phyloP scores from a whole-genome alignment of 2,329 filamentous ascomycete genomes.

The Aspergillus viridinutans region DNA sequence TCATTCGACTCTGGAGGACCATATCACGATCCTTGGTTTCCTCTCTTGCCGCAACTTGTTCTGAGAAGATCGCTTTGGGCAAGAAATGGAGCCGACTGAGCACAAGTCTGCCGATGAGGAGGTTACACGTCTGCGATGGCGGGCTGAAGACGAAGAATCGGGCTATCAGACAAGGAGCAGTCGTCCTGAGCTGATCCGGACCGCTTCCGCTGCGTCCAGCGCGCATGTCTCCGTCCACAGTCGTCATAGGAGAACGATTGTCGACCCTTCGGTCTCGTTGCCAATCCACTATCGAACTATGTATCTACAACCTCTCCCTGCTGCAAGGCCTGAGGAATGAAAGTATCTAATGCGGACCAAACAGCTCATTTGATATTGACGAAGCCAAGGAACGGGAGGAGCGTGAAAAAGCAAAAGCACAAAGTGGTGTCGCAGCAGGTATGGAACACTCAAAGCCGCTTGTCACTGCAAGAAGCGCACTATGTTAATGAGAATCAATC shows the following conservation, averaged over 20 bases:
- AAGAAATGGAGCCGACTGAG: neutral
- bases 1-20: neutral
- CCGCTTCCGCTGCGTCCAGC: constrained; percentile 2
- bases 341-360: constrained; percentile 4
- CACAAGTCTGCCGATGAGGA: constrained; percentile 1
- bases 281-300: constrained; percentile 32
- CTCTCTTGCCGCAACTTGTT: neutral
- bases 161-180: constrained; percentile 1
- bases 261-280: constrained; percentile 24
- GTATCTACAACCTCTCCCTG: constrained; percentile 7
- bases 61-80: neutral
- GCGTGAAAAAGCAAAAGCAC: constrained; percentile 40
- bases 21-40: neutral
- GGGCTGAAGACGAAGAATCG: constrained; percentile 10
- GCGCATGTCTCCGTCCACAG: constrained; percentile 12
- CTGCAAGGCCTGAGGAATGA: neutral
- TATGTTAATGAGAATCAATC: neutral
- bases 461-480: neutral
- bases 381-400: constrained; percentile 49
- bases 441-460: constrained; percentile 1
- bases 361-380: constrained; percentile 53
- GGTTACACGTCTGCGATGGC: constrained; percentile 9
- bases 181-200: neutral
- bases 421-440: constrained; percentile 46
- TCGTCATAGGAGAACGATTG: constrained; percentile 7